Base-by-base conservation (phyloP, 2,329 filamentous ascomycete genomes). In the Talaromyces albobiverticillius region DNA sequence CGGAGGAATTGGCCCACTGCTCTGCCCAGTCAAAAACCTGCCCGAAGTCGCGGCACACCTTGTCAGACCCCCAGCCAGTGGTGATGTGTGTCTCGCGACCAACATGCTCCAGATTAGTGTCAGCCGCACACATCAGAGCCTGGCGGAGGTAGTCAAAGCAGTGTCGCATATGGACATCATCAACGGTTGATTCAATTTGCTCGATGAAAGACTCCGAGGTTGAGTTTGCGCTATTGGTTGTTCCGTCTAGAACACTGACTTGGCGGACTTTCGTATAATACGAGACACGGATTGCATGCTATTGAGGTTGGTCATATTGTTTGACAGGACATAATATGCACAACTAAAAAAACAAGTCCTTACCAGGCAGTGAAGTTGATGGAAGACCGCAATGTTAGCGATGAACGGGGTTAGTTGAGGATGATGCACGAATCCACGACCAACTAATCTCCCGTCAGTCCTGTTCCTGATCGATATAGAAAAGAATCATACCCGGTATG, bases 111-210 rank as follows among this genome's bases (percentile, higher is more conserved):
- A 52, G 14, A 46, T 52, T 52, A 1, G 49, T 52, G 32, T 52
- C 49, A 13, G 40, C 49, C 8, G 26, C 25, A 9, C 49, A 52
- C 32, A 52, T 52, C 9, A 52, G 40, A 7, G 40, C 18, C 26
- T 52, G 49, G 1, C 49, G 49, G 6, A 52, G 40, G 10, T 52
- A 52, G 9, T 52, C 49, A 45, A 52, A 32, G 42, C 49, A 52
- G 32, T 52, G 49, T 6, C 49, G 40, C 7, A 52, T 18, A 25
- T 52, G 49, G 13, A 2, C 31, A 34, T 34, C 31, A 3, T 34
- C 31, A 31, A 31, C 8, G 29, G 9, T 10, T 10, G 29, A 4
- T 8, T 31, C 29, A 10, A 10, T 31, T n/a, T n/a, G n/a, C n/a
- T n/a, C n/a, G n/a, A n/a, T n/a, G n/a, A n/a, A n/a, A n/a, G n/a